Evolutionary conservation across 495 filamentous ascomycete genomes (phyloP), one percentile per base, ranked within the genome.

Genomic region (Pseudevernia furfuracea): DNA sequence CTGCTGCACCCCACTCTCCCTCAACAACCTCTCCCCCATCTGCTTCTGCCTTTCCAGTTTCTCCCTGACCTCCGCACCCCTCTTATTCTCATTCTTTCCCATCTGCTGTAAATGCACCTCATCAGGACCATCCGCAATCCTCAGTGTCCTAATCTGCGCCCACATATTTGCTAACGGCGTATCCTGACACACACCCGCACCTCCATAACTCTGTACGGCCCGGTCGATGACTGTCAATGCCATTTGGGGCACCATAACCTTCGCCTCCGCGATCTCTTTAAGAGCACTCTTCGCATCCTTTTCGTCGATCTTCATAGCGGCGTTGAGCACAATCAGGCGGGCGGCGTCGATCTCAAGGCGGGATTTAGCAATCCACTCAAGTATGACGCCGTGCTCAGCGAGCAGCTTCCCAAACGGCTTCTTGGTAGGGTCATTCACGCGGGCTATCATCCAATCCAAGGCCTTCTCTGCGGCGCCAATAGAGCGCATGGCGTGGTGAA

Each of bases 21-120:
- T 79, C 75, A 93, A 74, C 74, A 94, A 69, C 69, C 83, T 76
- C 71, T 88, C 83, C 3, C 85, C 82, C 75, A 83, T 84, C 58
- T 80, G 74, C 63, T 75, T 81, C 76, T 94, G 90, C 75, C 75
- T 80, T 41, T 80, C 77, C 69, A 92, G 79, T 73, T 84, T 87
- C 58, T 79, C 79, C 41, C 80, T 77, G 59, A 91, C 79, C 49
- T 82, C 85, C 74, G 79, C 80, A 46, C 84, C 81, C 48, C 82
- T 74, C 76, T 83, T 86, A 71, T 92, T 95, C 81, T 97, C 92
- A 59, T 90, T 85, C 69, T 84, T 83, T 15, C 91, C 92, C 76
- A 96, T 80, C 74, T 96, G 92, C 77, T 95, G 89, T 73, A 96
- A 74, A 76, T 96, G 92, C 46, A 95, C 91, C 82, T 96, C 92